A percentile compares a stretch with the other conserved stretches of the same genome.
These are phyloP conservation scores for Lunularia cruciata DNA, from an alignment of 225 moss, liverwort and hornwort genomes.

Conservation along the genomic window DNA sequence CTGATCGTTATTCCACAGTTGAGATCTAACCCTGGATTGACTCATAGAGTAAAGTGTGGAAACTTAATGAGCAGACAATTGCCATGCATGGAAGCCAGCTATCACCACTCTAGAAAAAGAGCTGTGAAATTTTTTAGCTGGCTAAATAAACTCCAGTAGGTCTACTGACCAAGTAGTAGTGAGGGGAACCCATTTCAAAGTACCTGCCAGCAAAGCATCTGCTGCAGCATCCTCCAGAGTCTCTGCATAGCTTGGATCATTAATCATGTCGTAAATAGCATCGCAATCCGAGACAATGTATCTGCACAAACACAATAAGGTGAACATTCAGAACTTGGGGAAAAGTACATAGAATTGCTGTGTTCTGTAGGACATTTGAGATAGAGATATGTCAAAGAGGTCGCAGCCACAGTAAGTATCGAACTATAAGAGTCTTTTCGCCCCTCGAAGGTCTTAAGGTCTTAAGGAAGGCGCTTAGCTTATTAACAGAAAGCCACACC, in stretches of 20 bases:
- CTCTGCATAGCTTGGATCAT: conserved; percentile 61
- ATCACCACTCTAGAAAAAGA: not conserved
- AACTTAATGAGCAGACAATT: not conserved
- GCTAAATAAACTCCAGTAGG: not conserved
- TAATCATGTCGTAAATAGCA: conserved; percentile 81
- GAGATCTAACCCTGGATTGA: conserved; percentile 64
- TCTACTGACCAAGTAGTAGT: not conserved
- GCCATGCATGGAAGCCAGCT: not conserved
- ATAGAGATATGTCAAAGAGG: no score
- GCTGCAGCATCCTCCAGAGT: conserved; percentile 82
- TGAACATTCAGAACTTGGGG: not conserved
- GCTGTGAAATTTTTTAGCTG: not conserved
- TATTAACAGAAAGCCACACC: not conserved
- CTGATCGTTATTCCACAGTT: conserved; percentile 77
- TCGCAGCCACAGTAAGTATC: no score
- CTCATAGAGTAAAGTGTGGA: not conserved
- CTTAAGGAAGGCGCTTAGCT: no score
- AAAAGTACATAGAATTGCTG: not conserved
- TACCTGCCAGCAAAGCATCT: conserved; percentile 73
- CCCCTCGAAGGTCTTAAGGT: no score
- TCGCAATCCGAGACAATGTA: conserved; percentile 97
- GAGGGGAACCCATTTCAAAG: not conserved
- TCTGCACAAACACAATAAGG: conserved; percentile 32
- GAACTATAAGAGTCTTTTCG: no score
- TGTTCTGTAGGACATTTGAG: no score